Conservation (phyloP, 805 yeast species). For the Pichia scutulata region DNA sequence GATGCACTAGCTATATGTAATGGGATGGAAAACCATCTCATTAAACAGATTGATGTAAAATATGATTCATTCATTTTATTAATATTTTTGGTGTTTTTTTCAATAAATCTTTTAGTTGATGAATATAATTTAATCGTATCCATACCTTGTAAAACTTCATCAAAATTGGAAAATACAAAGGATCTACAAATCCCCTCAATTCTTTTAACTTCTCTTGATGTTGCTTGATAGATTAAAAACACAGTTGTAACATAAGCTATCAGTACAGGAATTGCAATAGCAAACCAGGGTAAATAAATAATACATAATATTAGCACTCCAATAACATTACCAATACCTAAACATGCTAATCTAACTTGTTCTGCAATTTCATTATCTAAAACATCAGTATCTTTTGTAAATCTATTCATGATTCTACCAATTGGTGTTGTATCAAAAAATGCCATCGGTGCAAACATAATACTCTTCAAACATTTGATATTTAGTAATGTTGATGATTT, state of each 20-base stretch:
- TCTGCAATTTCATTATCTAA: slow-evolving; percentile 76
- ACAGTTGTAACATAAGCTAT: slow-evolving; percentile 33
- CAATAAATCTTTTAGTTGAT: slow-evolving; percentile 38
- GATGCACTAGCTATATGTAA: slow-evolving; percentile 47
- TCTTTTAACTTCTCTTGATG: slow-evolving; percentile 70
- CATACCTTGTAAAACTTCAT: slow-evolving; percentile 63
- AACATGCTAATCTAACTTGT: slow-evolving; percentile 54
- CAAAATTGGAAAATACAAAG: slow-evolving; percentile 60
- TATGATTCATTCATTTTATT: slow-evolving; percentile 64
- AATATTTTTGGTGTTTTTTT: slow-evolving; percentile 37
- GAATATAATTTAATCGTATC: slow-evolving; percentile 55
- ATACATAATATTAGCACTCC: slow-evolving; percentile 32
- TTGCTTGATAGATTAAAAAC: slow-evolving; percentile 53
- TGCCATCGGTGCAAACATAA: slow-evolving; percentile 74
- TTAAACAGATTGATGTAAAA: slow-evolving; percentile 50
- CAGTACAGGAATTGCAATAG: slow-evolving; percentile 55
- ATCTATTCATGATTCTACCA: slow-evolving; percentile 78
- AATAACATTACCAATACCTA: slow-evolving; percentile 35
- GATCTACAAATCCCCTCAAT: slow-evolving; percentile 68
- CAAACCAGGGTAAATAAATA: slow-evolving; percentile 49
- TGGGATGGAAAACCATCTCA: slow-evolving; percentile 66
- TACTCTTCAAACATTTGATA: slow-evolving; percentile 47
- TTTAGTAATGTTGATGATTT: slow-evolving; percentile 51
- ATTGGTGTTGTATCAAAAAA: slow-evolving; percentile 81
- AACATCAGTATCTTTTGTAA: slow-evolving; percentile 80